These are phyloP conservation scores for Posidonia oceanica DNA, from an alignment of 116 monocot genomes.

Conservation along the genomic window DNA sequence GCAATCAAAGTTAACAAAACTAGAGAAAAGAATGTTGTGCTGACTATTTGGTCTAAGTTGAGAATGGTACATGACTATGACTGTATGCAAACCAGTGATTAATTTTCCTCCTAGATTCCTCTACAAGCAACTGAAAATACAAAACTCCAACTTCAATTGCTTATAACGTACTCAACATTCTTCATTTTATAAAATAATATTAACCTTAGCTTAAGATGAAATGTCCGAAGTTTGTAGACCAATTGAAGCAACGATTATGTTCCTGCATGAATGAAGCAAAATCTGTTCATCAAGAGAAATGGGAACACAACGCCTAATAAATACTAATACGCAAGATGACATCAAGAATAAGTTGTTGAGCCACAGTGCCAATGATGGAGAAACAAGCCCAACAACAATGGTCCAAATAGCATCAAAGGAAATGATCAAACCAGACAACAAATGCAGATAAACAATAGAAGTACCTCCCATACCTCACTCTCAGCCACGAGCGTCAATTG, in stretches of 20 bases:
- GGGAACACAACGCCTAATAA: no score
- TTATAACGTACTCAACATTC: no score
- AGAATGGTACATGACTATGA: slow-evolving; percentile 7
- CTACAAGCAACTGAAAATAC: no score
- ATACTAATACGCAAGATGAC: no score
- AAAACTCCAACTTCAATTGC: no score
- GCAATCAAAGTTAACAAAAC: neutral
- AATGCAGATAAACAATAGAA: neutral
- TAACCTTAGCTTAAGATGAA: no score
- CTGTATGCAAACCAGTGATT: slow-evolving; percentile 7
- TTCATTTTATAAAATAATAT: no score
- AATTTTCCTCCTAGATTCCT: no score
- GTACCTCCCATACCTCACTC: slow-evolving; percentile 23
- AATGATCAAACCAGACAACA: neutral
- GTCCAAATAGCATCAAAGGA: neutral
- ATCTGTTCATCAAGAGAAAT: no score
- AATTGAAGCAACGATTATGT: no score
- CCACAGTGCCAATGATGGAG: neutral
- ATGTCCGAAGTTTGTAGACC: no score
- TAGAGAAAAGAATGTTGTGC: neutral
- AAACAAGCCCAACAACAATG: slow-evolving; percentile 50
- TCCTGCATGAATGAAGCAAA: no score
- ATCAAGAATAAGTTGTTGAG: neutral
- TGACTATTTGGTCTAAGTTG: neutral
- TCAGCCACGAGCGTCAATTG: slow-evolving; percentile 53